Conservation (phyloP, 2,329 filamentous ascomycete genomes). For the Hypoxylon sp. region DNA sequence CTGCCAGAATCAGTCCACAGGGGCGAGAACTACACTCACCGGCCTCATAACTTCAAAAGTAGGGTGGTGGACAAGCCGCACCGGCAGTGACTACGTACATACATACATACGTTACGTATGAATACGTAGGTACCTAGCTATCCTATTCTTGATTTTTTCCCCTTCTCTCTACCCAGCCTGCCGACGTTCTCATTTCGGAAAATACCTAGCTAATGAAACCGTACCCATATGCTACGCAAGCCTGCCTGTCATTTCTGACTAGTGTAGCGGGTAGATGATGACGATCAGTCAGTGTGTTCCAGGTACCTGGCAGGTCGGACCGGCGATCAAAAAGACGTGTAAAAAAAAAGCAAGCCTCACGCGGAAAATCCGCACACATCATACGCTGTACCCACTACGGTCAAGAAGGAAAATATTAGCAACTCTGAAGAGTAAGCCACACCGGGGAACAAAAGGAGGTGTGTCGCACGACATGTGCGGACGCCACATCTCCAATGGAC, state of each 20-base stretch:
- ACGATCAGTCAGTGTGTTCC: constrained; percentile 36
- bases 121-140: neutral
- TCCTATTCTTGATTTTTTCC: neutral
- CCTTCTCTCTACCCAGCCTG: constrained; percentile 1
- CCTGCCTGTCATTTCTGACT: constrained; percentile 19
- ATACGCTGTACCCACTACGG: constrained; percentile 6
- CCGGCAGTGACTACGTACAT: constrained; percentile 17
- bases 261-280: constrained; percentile 21
- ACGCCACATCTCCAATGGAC: constrained; percentile 35
- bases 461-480: constrained; percentile 38
- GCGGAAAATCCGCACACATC: constrained; percentile 37
- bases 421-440: constrained; percentile 23
- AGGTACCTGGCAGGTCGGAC: constrained; percentile 32
- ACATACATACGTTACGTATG: neutral
- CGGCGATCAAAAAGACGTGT: constrained; percentile 18
- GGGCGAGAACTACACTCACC: constrained; percentile 30
- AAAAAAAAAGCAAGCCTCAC: constrained; percentile 21
- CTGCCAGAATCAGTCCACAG: constrained; percentile 26
- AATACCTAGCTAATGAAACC: constrained; percentile 28
- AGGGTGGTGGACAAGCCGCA: constrained; percentile 10
- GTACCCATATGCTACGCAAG: constrained; percentile 35
- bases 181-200: constrained; percentile 14
- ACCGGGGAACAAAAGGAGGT: constrained; percentile 22
- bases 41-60: constrained; percentile 26
- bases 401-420: constrained; percentile 10